Percentiles rank a stretch among this genome's conserved stretches.
Conservation (phyloP, 768 basidiomycete species). For the Kwoniella dejecticola region DNA sequence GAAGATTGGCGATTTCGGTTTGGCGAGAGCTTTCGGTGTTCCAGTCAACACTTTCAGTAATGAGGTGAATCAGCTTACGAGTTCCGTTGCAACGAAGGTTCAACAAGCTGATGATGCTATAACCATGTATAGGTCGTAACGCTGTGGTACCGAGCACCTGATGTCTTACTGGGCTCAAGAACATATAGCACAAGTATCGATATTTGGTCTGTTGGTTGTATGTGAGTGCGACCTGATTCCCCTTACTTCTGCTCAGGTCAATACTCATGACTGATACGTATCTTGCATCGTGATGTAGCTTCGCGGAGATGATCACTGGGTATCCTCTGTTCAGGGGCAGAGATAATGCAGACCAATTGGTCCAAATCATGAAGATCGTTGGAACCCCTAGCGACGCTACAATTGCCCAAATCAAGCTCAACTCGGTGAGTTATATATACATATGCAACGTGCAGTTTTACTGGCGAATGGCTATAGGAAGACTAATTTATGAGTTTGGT, state of each 20-base stretch:
- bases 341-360: conserved; percentile 96
- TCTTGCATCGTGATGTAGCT: conserved; percentile 54
- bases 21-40: conserved; percentile 96
- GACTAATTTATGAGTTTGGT: conserved; percentile 2
- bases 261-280: too few relatives aligned
- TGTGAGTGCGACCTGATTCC: too few relatives aligned
- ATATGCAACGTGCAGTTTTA: too few relatives aligned
- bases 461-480: too few relatives aligned
- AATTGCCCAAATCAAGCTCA: conserved; percentile 81
- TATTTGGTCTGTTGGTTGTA: conserved; percentile 98
- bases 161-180: conserved; percentile 92
- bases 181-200: conserved; percentile 99
- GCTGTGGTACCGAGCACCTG: conserved; percentile 97
- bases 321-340: conserved; percentile 94
- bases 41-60: conserved; percentile 99
- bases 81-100: too few relatives aligned
- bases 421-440: conserved; percentile 67
- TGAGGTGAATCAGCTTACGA: conserved; percentile 63
- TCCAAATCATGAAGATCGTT: conserved; percentile 95
- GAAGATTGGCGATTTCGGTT: conserved; percentile 95
- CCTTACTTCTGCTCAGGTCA: too few relatives aligned
- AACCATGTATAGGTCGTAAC: conserved; percentile 82
- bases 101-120: too few relatives aligned
- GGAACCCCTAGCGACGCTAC: conserved; percentile 90
- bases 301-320: conserved; percentile 99